Conservation (phyloP, 2,329 filamentous ascomycete genomes). For the Trichophyton benhamiae region DNA sequence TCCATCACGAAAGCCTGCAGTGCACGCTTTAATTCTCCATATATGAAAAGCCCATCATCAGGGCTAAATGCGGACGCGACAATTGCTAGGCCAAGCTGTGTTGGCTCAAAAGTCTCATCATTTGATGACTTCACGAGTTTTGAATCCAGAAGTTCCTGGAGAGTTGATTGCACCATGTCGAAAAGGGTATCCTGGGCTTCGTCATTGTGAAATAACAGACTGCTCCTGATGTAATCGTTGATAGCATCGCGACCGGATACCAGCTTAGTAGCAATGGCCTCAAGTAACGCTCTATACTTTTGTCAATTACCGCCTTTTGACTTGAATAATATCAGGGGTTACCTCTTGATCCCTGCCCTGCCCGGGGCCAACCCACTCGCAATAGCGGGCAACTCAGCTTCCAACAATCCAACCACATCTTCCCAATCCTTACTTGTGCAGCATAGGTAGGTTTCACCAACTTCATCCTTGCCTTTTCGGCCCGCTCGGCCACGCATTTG, state of each 20-base stretch:
- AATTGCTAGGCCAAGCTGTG: constrained; percentile 55
- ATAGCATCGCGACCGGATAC: constrained; percentile 54
- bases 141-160: constrained; percentile 45
- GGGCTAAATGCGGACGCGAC: constrained; percentile 62
- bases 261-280: constrained; percentile 56
- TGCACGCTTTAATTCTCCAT: constrained; percentile 55
- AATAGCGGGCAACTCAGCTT: constrained; percentile 58
- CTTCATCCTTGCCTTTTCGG: constrained; percentile 63
- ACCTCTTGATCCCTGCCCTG: constrained; percentile 54
- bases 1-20: constrained; percentile 66
- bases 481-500: constrained; percentile 72
- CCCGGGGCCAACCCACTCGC: constrained; percentile 57
- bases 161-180: constrained; percentile 45
- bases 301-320: constrained; percentile 4
- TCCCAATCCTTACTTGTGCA: constrained; percentile 58
- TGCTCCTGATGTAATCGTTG: constrained; percentile 55
- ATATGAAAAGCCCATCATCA: constrained; percentile 61
- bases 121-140: constrained; percentile 44
- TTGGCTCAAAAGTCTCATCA: constrained; percentile 44
- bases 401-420: constrained; percentile 56
- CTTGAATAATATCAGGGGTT: not conserved
- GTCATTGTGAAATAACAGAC: constrained; percentile 50
- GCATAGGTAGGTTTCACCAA: constrained; percentile 66
- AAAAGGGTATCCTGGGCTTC: constrained; percentile 38
- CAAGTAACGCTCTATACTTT: constrained; percentile 50